Base-by-base conservation (phyloP, 192 early-diverging fungal species). In the Lunasporangiospora selenospora region DNA sequence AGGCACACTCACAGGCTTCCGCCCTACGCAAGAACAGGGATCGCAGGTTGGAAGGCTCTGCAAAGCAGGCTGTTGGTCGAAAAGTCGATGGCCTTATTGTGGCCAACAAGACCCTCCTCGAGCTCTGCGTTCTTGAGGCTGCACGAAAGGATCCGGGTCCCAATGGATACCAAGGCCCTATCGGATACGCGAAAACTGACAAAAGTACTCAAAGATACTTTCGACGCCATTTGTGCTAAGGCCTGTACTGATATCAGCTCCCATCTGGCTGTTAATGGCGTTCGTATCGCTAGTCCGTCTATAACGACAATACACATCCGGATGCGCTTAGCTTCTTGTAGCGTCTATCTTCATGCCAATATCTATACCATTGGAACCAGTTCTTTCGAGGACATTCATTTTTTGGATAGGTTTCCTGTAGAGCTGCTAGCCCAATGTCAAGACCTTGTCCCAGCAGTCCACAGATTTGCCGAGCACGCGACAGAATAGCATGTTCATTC, bases 31-130 rank as follows among this genome's bases (percentile, higher is more conserved):
- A 53, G 37, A 53, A 53, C 51, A 53, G 23, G 51, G 51, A 39
- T 38, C 45, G 15, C 29, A 15, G 45, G 11, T 21, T 15, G 23
- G 45, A 39, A 26, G 33, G 19, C 26, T 19, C 51, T 12, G 37
- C 51, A n/a, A 21, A 30, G 42, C 54, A 45, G n/a, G 23, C 21
- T 19, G 54, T n/a, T 26, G 51, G 51, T 38, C 51, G 51, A 23
- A 53, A 53, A 26, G 19, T 26, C 11, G 51, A 53, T 15, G 51
- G 37, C 6, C 18, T 53, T n/a, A 34, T 53, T 32, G 23, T 21
- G 34, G 18, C 51, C 21, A 24, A 15, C 21, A 19, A 6, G 6
- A 34, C 51, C 33, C 16, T 15, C 2, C 51, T 36, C 4, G 37
- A 53, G 27, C 11, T 53, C 36, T 53, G 51, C 24, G 27, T 24